Conservation (phyloP, 352 stramenopile genomes). For the Pythium volutum region DNA sequence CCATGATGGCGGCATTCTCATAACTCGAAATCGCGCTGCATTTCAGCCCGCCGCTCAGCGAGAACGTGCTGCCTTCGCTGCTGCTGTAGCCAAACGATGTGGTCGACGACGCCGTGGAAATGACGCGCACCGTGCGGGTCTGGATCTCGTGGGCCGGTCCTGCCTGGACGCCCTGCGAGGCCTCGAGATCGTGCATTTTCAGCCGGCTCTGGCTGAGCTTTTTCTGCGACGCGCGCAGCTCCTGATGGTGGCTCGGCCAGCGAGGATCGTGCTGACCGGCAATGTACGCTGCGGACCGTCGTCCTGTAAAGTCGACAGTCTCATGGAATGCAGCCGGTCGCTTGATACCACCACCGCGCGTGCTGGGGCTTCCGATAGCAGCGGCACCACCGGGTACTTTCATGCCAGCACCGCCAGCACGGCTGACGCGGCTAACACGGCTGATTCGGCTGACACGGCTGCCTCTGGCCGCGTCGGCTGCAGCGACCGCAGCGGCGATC, state of each 20-base stretch:
- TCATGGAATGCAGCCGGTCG: too few species aligned
- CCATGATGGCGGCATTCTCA: background rate
- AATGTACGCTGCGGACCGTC: too few species aligned
- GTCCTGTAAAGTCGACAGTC: too few species aligned
- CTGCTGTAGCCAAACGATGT: background rate
- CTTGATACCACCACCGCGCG: too few species aligned
- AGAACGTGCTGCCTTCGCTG: conserved; percentile 16
- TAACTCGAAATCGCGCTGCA: background rate
- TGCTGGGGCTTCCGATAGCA: too few species aligned
- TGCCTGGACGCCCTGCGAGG: background rate
- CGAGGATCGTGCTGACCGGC: too few species aligned
- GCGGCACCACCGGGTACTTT: background rate
- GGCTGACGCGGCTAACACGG: background rate
- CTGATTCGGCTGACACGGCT: background rate
- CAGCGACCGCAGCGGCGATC: too few species aligned
- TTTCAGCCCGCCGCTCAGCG: background rate
- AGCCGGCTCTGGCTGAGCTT: background rate
- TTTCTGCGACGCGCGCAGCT: background rate
- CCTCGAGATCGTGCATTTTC: background rate
- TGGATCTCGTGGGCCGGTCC: background rate
- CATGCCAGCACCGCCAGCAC: background rate
- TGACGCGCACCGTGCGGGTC: background rate
- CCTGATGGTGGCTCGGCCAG: too few species aligned
- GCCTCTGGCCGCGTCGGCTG: too few species aligned
- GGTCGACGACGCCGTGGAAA: conserved; percentile 11